A percentile compares a stretch with the other conserved stretches of the same genome.
These are phyloP conservation scores for Leccinum imitatum DNA, from an alignment of 768 basidiomycete genomes.

Conservation along the genomic window DNA sequence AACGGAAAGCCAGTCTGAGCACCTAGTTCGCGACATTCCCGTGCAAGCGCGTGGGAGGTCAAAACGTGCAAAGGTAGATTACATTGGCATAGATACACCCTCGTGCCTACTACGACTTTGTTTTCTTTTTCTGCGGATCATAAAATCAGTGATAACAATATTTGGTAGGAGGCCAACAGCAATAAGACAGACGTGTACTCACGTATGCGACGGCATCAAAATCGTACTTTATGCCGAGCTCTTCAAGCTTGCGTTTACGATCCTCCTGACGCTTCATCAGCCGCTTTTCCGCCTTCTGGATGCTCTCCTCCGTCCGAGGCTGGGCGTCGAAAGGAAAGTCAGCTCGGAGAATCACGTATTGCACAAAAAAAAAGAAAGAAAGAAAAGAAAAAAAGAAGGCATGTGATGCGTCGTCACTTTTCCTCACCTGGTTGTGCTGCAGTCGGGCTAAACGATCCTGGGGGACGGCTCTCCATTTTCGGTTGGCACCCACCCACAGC, in stretches of 20 bases:
- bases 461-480: slow-evolving; percentile 83
- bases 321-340: slow-evolving; percentile 28
- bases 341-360: not conserved
- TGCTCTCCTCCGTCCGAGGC: slow-evolving; percentile 74
- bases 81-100: not conserved
- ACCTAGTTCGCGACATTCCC: not conserved
- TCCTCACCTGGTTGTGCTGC: slow-evolving; percentile 77
- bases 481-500: slow-evolving; percentile 96
- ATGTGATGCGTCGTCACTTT: not conserved
- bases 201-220: slow-evolving; percentile 83
- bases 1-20: not conserved
- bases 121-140: slow-evolving; percentile 36
- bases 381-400: not conserved
- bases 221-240: slow-evolving; percentile 84
- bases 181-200: slow-evolving; percentile 33
- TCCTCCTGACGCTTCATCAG: slow-evolving; percentile 52
- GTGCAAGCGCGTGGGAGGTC: too few species aligned
- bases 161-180: not conserved
- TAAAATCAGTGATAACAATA: not conserved
- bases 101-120: slow-evolving; percentile 25
- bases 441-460: slow-evolving; percentile 65
- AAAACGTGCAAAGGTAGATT: not conserved
- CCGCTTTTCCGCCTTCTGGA: slow-evolving; percentile 60
- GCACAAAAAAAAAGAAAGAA: not conserved
- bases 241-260: slow-evolving; percentile 76